These are phyloP conservation scores for Earliella scabrosa DNA, from an alignment of 1,284 basidiomycete species.

Conservation along the genomic window DNA sequence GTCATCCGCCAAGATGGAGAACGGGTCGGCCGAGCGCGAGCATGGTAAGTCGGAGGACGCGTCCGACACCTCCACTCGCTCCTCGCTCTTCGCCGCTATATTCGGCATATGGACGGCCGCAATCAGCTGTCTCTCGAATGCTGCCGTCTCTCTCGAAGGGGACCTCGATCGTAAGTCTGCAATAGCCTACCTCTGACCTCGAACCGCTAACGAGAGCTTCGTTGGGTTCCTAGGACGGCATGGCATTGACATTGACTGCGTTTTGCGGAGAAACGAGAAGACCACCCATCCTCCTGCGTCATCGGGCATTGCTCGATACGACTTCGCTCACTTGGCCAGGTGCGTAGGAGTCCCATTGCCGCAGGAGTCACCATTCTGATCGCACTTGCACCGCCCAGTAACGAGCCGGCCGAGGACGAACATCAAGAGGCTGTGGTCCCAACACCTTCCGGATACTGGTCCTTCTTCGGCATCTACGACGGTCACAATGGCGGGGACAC, in stretches of 20 bases:
- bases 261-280: slow-evolving; percentile 19
- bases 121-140: slow-evolving; percentile 9
- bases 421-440: slow-evolving; percentile 32
- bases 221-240: slow-evolving; percentile 4
- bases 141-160: slow-evolving; percentile 13
- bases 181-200: too few relatives aligned
- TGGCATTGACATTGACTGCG: slow-evolving; percentile 11
- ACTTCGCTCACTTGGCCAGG: slow-evolving; percentile 30
- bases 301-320: slow-evolving; percentile 30
- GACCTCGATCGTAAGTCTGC: slow-evolving; percentile 3
- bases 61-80: not conserved
- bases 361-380: not conserved
- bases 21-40: not conserved
- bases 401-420: slow-evolving; percentile 35
- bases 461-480: slow-evolving; percentile 37
- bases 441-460: slow-evolving; percentile 34
- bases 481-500: slow-evolving; percentile 38
- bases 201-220: too few relatives aligned
- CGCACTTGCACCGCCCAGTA: slow-evolving; percentile 23
- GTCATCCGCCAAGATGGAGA: too few relatives aligned
- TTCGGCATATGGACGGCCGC: not conserved
- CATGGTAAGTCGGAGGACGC: not conserved
- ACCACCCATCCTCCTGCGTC: slow-evolving; percentile 4
- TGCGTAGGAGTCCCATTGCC: slow-evolving; percentile 2
- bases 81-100: not conserved